Base-by-base conservation (phyloP, 2,329 filamentous ascomycete species). In the Xylariaceae sp. region DNA sequence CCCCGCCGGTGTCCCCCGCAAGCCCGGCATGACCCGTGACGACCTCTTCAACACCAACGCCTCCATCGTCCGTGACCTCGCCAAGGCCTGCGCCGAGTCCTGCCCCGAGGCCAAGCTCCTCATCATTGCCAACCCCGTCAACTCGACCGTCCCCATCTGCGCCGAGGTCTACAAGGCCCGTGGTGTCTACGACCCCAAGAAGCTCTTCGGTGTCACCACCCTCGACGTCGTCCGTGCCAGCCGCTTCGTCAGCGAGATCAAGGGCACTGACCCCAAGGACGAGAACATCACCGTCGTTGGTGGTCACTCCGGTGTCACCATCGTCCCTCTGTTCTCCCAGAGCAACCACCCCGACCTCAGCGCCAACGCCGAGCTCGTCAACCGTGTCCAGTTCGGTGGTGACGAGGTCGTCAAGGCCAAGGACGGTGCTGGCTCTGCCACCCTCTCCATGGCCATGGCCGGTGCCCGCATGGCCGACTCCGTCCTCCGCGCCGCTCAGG, bases 21-120 rank as follows among this genome's bases (percentile, higher is more conserved):
- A 97, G 87, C 94, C 94, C 76, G 94, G 94, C 80, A 99, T 99
- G 94, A 96, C 90, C 81, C 92, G 94, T 84, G 94, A 99, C 80
- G 93, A 99, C 77, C 88, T 99, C 67, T 99, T 99, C 92, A 97
- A 97, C 88, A 99, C 93, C 85, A 99, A 99, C 80, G 94, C 94
- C 78, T 96, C 91, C 76, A 99, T 99, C 77, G 94, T 99, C 76
- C 92, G 93, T 74, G 94, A 97, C 80, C 87, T 99, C 68, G 92
- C 93, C 81, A 96, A 96, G 86, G 92, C 92, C 72, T 87, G 86
- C 74, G 94, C 94, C 73, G 87, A 96, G 73, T 85, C 90, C 70
- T 85, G 88, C 74, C 94, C 94, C 72, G 84, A 97, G 66, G 94
- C 94, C 78, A 96, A 96, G 81, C 84, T 97, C 77, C 87, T 97